Evolutionary conservation across 495 filamentous ascomycete genomes (phyloP), one percentile per base, ranked within the genome.

Genomic region (Amniculicola lignicola): DNA sequence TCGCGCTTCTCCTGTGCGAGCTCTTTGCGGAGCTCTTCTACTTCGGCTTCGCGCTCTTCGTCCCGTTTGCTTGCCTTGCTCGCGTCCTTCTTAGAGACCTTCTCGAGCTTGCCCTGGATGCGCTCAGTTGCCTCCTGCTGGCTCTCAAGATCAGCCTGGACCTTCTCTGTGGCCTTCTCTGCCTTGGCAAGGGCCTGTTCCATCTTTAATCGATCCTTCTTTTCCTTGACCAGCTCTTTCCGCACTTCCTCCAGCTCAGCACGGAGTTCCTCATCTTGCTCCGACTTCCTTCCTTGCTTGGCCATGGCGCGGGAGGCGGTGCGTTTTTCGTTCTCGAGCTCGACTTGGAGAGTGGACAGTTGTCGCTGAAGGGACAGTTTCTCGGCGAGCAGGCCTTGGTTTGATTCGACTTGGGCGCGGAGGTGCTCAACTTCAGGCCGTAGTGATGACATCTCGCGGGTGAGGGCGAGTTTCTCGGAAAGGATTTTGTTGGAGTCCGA

Each of bases 341-440:
- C 86, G 36, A 89, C 79, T 63, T 95, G 85, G 3, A 92, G 64
- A 3, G 83, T 81, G 63, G 75, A 85, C 31, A 95, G 66, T 67
- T 89, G 84, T 23, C 86, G 79, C 62, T 90, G 82, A 12, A 96
- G 69, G 14, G 83, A 78, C 15, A 89, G 69, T 59, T 93, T 95
- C 62, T 91, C 87, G 1, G 84, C 73, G 22, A 90, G 73, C 5
- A 85, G 68, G 4, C 76, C 74, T 59, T 89, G 83, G 35, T 87
- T 76, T 21, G 81, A 79, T 14, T 77, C 71, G 19, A 80, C 77
- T 67, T 95, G 88, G 1, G 83, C 78, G 54, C 80, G 78, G 11
- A 95, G 74, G 63, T 89, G 84, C 46, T 95, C 88, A 6, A 94
- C 57, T 65, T 95, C 90, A 28, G 85, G 82, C 61, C 85, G 86